Base-by-base conservation (phyloP, 441 rosid genomes). In the Isatis lusitanica region DNA sequence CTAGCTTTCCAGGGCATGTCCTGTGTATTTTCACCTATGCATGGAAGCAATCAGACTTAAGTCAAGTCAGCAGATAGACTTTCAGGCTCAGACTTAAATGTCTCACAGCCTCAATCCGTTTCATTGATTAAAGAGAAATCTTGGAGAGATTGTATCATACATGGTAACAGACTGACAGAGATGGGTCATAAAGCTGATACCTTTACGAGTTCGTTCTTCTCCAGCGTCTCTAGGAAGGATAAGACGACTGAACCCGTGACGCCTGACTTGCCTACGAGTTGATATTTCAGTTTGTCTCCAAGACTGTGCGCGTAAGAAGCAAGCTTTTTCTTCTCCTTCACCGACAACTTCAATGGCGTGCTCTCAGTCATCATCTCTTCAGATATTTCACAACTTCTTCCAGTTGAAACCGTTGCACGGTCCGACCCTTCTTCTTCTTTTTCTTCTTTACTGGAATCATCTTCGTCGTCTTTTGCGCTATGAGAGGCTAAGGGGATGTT, bases 1-100 rank as follows among this genome's bases (percentile, higher is more conserved):
- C 86, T 28, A 91, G 73, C 84, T 4, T 5, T 15, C 62, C 62
- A 16, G 42, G 42, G 26, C n/a, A 57, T 57, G 62, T 33, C 62
- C 42, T 56, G 42, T 15, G 62, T 56, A 56, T 56, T 56, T 56
- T 56, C 62, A 56, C 62, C 62, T 56, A 2, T 56, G 15, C n/a
- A 56, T 31, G 40, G 21, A 31, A 31, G 15, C 40, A 33, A 2
- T 15, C 61, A 13, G 17, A 2, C 3, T 48, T 17, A 17, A 43
- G 28, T 48, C 53, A 48, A 48, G 53, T 48, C 0, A 18, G 28
- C 24, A 46, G 10, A 12, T 1, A 26, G 58, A 31, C 16, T 52
- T 18, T 52, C 36, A 30, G 39, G 39, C 16, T n/a, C 39, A n/a
- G 60, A 55, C 21, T 12, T 53, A 13, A 28, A 30, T 55, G 60